Evolutionary conservation across 2,329 filamentous ascomycete genomes (phyloP), one percentile per base, ranked within the genome.

Genomic region (Pestalotiopsis sp.): DNA sequence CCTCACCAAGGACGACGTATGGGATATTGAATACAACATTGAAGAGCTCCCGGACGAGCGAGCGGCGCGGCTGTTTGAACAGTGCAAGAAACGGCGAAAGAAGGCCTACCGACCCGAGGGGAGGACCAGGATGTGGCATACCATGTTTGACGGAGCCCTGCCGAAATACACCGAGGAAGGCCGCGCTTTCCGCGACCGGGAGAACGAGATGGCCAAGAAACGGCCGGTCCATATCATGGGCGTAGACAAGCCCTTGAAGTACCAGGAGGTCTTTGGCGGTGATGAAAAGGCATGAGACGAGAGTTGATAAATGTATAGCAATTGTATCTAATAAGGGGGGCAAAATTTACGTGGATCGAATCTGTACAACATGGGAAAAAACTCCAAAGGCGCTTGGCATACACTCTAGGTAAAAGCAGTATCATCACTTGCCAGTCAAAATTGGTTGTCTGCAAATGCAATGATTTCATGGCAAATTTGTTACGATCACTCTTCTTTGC

Each of bases 1-100:
- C 0, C 77, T 91, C 61, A 78, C 65, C 0, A 39, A 74, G 14
- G 23, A 11, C 5, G 78, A 77, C 69, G 89, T 72, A 75, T 98
- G 95, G 95, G 78, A 82, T 0, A 83, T 98, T n/a, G 89, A 96
- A 74, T 98, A 97, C 79, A 86, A 90, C 45, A 81, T 98, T 62
- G 85, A 87, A 61, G 92, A 95, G 72, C 82, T 94, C 2, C 66
- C 79, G 0, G 71, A 79, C 2, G 71, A 77, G 0, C 81, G 83
- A 11, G 88, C 87, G 1, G 79, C 78, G 69, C 79, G 68, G 0
- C 78, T 92, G 27, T 94, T 94, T 77, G 57, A 76, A 1, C 81
- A 84, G 65, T 83, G 89, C 69, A 88, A 89, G 76, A 78, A 74
- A 3, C 85, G 92, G 17, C 87, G 93, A 13, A 81, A 79, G 61